Evolutionary conservation across 2,329 filamentous ascomycete species (phyloP).

Genomic region (Sporothrix protearum): DNA sequence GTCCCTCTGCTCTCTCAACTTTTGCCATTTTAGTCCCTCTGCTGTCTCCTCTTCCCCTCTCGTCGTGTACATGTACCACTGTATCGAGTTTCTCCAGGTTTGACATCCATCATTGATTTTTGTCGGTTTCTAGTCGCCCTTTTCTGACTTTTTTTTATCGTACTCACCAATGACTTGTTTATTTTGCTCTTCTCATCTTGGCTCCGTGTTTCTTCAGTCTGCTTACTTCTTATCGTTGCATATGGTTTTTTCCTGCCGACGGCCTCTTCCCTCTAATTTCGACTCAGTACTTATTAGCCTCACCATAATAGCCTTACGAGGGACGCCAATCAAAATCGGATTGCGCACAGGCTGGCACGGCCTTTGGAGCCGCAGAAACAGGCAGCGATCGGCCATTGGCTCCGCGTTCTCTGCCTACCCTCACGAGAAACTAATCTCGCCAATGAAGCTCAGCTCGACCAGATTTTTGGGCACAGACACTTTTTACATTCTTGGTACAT

Average conservation of each 20-base stretch:
- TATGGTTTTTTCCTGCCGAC: neutral
- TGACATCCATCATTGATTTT: neutral
- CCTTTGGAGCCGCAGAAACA: neutral
- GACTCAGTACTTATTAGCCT: neutral
- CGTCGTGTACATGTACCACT: neutral
- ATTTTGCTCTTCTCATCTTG: neutral
- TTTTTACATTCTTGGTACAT: neutral
- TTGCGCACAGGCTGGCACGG: neutral
- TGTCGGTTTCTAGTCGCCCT: neutral
- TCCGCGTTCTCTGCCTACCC: constrained; percentile 2
- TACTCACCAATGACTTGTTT: neutral
- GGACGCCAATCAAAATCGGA: neutral
- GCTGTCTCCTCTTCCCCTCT: no score
- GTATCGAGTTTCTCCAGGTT: neutral
- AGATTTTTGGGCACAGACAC: neutral
- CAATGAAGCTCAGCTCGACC: neutral
- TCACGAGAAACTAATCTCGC: neutral
- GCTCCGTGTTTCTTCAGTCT: neutral
- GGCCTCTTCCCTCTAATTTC: constrained; percentile 8
- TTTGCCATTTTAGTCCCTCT: neutral
- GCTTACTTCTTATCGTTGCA: neutral
- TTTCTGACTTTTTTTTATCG: neutral
- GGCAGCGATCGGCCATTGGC: neutral
- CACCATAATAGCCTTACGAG: constrained; percentile 1
- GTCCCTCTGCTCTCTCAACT: neutral